Conservation (phyloP, 1,284 basidiomycete species). For the Marasmius tenuissimus region DNA sequence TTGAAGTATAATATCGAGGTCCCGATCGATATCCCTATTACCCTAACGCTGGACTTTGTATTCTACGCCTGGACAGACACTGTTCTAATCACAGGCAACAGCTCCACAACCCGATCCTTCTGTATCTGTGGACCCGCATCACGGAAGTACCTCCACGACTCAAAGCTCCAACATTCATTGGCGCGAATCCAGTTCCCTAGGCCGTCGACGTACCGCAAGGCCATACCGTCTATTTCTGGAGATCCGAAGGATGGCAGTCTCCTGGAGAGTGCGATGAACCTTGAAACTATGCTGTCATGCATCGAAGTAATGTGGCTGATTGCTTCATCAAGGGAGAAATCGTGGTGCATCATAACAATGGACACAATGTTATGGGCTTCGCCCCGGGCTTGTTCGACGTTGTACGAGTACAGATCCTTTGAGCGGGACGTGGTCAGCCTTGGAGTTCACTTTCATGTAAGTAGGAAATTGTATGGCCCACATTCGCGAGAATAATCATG, state of each 20-base stretch:
- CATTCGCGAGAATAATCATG: slow-evolving; percentile 22
- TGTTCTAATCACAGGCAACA: not conserved
- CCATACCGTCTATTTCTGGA: not conserved
- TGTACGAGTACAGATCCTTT: slow-evolving; percentile 39
- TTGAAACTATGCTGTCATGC: slow-evolving; percentile 19
- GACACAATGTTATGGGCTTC: slow-evolving; percentile 41
- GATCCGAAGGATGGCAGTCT: slow-evolving; percentile 19
- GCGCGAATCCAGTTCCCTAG: slow-evolving; percentile 30
- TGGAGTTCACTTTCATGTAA: not conserved
- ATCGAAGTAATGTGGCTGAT: slow-evolving; percentile 32
- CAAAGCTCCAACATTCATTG: slow-evolving; percentile 31
- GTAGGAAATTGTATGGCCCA: slow-evolving; percentile 9
- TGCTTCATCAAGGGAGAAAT: slow-evolving; percentile 33
- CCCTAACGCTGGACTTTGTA: no score
- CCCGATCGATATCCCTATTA: no score
- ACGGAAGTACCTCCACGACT: slow-evolving; percentile 39
- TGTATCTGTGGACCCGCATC: slow-evolving; percentile 26
- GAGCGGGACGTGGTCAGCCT: not conserved
- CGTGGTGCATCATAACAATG: slow-evolving; percentile 35
- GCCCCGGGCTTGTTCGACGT: slow-evolving; percentile 36
- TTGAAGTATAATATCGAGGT: no score
- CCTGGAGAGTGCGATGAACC: slow-evolving; percentile 23
- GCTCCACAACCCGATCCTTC: slow-evolving; percentile 27
- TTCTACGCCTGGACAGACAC: no score
- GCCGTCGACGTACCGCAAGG: slow-evolving; percentile 22